Percentiles rank a stretch among this genome's conserved stretches.
Conservation (phyloP, 805 yeast genomes). For the Lipomyces spencermartinsiae region DNA sequence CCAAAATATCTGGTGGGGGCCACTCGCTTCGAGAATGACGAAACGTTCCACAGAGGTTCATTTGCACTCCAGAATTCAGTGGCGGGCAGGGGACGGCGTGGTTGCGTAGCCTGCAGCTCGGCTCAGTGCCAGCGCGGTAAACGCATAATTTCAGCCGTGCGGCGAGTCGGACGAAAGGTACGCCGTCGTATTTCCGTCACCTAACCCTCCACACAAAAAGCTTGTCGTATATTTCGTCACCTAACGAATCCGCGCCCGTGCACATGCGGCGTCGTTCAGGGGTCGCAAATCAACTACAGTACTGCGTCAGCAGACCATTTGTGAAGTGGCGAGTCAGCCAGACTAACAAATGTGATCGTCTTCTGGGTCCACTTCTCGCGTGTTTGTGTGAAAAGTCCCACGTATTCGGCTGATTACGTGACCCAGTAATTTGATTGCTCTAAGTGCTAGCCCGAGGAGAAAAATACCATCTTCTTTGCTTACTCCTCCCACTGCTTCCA, state of each 20-base stretch:
- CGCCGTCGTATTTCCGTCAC: background rate
- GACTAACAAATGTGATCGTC: background rate
- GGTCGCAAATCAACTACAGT: too few relatives aligned
- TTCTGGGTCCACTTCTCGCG: background rate
- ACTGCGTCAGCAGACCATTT: too few relatives aligned
- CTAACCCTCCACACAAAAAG: background rate
- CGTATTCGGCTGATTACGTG: background rate
- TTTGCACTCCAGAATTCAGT: background rate
- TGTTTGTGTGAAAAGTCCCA: background rate
- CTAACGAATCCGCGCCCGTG: too few relatives aligned
- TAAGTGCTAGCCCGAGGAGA: background rate
- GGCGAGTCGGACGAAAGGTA: constrained; percentile 3
- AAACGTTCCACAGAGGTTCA: background rate
- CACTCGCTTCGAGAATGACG: background rate
- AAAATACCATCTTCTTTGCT: background rate
- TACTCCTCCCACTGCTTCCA: background rate
- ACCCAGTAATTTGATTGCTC: background rate
- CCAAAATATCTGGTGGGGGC: background rate
- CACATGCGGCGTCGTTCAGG: too few relatives aligned
- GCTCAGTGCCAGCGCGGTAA: background rate
- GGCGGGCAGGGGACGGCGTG: background rate
- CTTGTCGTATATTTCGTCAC: too few relatives aligned
- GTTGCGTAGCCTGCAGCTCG: background rate
- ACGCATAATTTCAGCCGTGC: background rate
- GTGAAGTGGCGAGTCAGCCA: background rate